A percentile compares a stretch with the other conserved stretches of the same genome.
Conservation (phyloP, 192 early-diverging fungal genomes). For the Backusella liffmaniae region DNA sequence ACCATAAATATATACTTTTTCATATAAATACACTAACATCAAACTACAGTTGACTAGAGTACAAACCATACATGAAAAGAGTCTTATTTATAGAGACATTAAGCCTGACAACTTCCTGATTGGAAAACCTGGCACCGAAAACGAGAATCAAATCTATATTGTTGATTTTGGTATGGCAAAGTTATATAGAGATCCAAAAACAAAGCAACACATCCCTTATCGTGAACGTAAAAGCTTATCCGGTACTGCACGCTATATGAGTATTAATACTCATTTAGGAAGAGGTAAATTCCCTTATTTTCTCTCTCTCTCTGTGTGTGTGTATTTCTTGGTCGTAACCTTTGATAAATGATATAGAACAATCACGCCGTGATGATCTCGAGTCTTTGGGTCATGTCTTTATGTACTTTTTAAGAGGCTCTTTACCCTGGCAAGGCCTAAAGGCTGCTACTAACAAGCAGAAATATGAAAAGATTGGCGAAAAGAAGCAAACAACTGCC, state of each 20-base stretch:
- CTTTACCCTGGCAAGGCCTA: slow-evolving; percentile 96
- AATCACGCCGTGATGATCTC: slow-evolving; percentile 96
- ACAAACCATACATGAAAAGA: slow-evolving; percentile 92
- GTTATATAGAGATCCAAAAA: slow-evolving; percentile 95
- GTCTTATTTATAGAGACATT: slow-evolving; percentile 96
- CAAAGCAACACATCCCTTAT: slow-evolving; percentile 97
- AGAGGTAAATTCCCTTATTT: slow-evolving; percentile 54
- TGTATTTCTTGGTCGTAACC: background rate
- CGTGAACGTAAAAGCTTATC: slow-evolving; percentile 93
- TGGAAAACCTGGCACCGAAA: slow-evolving; percentile 68
- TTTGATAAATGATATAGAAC: slow-evolving; percentile 58
- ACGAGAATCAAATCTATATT: slow-evolving; percentile 74
- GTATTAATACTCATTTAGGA: slow-evolving; percentile 97
- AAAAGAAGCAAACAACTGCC: slow-evolving; percentile 91
- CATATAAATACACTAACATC: background rate
- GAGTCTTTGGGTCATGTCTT: slow-evolving; percentile 98
- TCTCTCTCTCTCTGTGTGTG: background rate
- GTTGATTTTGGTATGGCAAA: slow-evolving; percentile 99
- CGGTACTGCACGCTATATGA: slow-evolving; percentile 99
- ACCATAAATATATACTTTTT: background rate
- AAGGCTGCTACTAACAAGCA: slow-evolving; percentile 98
- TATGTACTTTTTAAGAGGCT: slow-evolving; percentile 95
- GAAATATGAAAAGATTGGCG: slow-evolving; percentile 99
- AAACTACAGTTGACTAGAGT: slow-evolving; percentile 64
- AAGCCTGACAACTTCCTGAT: slow-evolving; percentile 99